Percentiles rank a stretch among this genome's conserved stretches.
These are phyloP conservation scores for Aureobasidium sp. DNA, from an alignment of 2,329 filamentous ascomycete genomes.

Conservation along the genomic window DNA sequence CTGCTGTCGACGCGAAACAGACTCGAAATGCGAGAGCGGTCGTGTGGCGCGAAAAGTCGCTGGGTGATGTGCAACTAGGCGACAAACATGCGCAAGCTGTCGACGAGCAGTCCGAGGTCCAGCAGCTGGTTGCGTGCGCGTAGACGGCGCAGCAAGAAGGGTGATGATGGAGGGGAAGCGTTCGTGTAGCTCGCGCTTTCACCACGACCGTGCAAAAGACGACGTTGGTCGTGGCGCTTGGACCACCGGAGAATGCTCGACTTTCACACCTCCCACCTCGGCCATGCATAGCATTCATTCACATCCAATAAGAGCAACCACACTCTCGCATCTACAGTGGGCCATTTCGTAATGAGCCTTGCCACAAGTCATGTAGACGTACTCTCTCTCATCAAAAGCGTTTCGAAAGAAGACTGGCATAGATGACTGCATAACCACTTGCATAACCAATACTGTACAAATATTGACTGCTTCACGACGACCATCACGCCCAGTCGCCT, in stretches of 20 bases:
- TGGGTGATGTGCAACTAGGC: slow-evolving; percentile 1
- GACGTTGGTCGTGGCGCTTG: background rate
- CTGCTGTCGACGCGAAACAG: slow-evolving; percentile 13
- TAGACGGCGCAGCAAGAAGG: background rate
- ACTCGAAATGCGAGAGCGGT: background rate
- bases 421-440: too few relatives aligned
- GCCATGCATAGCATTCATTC: too few relatives aligned
- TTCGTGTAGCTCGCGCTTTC: background rate
- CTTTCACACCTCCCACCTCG: too few relatives aligned
- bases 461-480: too few relatives aligned
- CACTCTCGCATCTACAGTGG: too few relatives aligned
- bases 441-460: too few relatives aligned
- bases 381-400: too few relatives aligned
- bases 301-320: too few relatives aligned
- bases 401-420: too few relatives aligned
- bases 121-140: background rate
- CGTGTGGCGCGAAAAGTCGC: slow-evolving; percentile 6
- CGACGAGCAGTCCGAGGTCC: background rate
- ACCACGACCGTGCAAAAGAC: background rate
- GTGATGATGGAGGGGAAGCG: slow-evolving; percentile 1
- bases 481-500: too few relatives aligned
- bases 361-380: too few relatives aligned
- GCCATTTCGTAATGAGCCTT: too few relatives aligned
- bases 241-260: background rate
- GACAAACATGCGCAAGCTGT: slow-evolving; percentile 3